Conservation (phyloP, 2,329 filamentous ascomycete species). For the Drechslerella coelobrocha region DNA sequence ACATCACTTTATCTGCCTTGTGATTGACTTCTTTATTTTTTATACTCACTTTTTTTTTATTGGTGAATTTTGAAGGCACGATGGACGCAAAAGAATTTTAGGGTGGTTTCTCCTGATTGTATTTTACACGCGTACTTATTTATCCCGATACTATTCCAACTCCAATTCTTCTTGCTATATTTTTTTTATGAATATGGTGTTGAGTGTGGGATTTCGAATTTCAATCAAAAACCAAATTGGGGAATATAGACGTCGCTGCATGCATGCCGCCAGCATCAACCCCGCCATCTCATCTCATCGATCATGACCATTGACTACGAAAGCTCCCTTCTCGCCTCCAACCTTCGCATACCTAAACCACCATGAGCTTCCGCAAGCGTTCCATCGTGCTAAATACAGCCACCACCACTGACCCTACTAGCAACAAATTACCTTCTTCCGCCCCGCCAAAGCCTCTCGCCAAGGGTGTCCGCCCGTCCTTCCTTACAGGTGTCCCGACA, state of each 20-base stretch:
- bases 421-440: not conserved
- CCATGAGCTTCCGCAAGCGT: constrained; percentile 73
- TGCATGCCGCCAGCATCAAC: too few relatives aligned
- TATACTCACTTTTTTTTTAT: too few relatives aligned
- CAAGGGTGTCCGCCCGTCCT: constrained; percentile 74
- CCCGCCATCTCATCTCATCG: not conserved
- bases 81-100: too few relatives aligned
- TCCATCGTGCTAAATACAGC: constrained; percentile 64
- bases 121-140: too few relatives aligned
- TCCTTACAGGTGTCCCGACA: constrained; percentile 82
- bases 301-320: constrained; percentile 21
- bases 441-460: constrained; percentile 38
- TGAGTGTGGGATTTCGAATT: not conserved
- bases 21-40: too few relatives aligned
- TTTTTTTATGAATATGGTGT: too few relatives aligned
- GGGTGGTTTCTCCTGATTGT: too few relatives aligned
- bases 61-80: too few relatives aligned
- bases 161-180: too few relatives aligned
- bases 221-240: not conserved
- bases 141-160: too few relatives aligned
- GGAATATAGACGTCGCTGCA: too few relatives aligned
- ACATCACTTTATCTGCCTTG: too few relatives aligned
- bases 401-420: not conserved
- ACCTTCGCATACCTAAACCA: constrained; percentile 26
- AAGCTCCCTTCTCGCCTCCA: not conserved